Evolutionary conservation across 164 flowering plant species (phyloP).

Genomic region (Tetracentron sinense): DNA sequence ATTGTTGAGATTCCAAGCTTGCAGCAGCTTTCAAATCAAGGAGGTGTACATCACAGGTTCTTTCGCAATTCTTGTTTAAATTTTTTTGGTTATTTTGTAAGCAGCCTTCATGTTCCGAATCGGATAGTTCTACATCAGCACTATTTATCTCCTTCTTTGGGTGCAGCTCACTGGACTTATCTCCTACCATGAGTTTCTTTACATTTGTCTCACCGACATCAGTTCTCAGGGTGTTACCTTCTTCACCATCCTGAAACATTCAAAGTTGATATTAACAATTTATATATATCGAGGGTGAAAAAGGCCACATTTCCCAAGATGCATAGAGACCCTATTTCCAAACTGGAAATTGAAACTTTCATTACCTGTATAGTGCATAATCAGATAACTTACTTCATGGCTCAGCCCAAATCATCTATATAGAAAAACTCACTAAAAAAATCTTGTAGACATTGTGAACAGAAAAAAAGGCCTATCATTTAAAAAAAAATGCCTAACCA

Average conservation of each 20-base stretch:
- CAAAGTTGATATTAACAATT: conserved; percentile 2
- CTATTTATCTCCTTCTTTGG: conserved; percentile 27
- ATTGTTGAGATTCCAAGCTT: conserved; percentile 19
- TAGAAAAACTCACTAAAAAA: too few relatives aligned
- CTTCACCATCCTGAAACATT: conserved; percentile 41
- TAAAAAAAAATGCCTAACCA: too few relatives aligned
- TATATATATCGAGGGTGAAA: too few relatives aligned
- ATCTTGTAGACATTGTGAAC: too few relatives aligned
- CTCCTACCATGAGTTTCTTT: conserved; percentile 77
- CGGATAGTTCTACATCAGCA: conserved; percentile 17
- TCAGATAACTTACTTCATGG: too few relatives aligned
- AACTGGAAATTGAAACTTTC: too few relatives aligned
- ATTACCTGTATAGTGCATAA: too few relatives aligned
- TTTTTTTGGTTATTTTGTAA: conserved; percentile 29
- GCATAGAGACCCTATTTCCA: too few relatives aligned
- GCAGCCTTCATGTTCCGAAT: conserved; percentile 22
- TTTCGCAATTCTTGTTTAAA: conserved; percentile 26
- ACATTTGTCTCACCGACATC: conserved; percentile 51
- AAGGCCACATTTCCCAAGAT: too few relatives aligned
- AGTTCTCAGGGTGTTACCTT: conserved; percentile 17
- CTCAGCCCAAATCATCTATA: too few relatives aligned
- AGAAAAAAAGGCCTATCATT: too few relatives aligned
- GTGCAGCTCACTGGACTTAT: conserved; percentile 46
- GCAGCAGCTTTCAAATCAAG: conserved; percentile 26
- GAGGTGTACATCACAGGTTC: conserved; percentile 29